phyloP scores from a whole-genome alignment of 2,329 filamentous ascomycete genomes.

The Pseudopyrenochaeta lycopersici region DNA sequence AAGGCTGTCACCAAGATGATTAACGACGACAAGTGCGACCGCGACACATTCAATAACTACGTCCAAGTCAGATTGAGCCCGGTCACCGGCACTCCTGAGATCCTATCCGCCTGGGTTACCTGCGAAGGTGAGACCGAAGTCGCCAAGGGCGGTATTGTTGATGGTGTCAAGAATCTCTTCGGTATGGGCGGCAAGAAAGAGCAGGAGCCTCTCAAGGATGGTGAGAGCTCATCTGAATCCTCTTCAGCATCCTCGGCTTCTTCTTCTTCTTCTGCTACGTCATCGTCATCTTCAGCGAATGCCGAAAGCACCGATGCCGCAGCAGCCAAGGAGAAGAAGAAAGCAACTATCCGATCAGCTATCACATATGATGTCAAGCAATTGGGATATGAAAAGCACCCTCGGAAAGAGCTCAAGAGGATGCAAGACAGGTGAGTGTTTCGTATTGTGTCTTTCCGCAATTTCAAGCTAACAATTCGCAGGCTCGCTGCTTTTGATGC shows the following conservation, averaged over 20 bases:
- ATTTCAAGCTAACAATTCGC: constrained; percentile 20
- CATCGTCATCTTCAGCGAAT: constrained; percentile 56
- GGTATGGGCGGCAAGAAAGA: constrained; percentile 93
- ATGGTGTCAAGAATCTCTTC: constrained; percentile 95
- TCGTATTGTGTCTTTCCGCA: not conserved
- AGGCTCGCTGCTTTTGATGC: constrained; percentile 84
- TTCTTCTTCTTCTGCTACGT: constrained; percentile 47
- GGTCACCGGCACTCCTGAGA: constrained; percentile 80
- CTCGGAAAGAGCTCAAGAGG: constrained; percentile 66
- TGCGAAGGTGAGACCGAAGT: constrained; percentile 79
- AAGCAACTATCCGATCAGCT: constrained; percentile 61
- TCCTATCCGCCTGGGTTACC: constrained; percentile 78
- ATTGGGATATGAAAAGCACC: constrained; percentile 63
- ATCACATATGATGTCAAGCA: constrained; percentile 57
- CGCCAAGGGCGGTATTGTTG: constrained; percentile 83
- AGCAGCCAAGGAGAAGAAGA: constrained; percentile 57
- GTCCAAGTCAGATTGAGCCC: constrained; percentile 76
- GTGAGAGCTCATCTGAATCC: constrained; percentile 51
- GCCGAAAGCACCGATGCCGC: constrained; percentile 60
- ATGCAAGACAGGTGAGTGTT: constrained; percentile 65
- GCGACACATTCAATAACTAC: constrained; percentile 81
- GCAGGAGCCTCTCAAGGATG: constrained; percentile 73
- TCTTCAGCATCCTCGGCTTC: constrained; percentile 55
- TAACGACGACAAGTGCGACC: constrained; percentile 78
- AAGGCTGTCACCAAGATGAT: constrained; percentile 80